Evolutionary conservation across 2,329 filamentous ascomycete species (phyloP).

Genomic region (Aureobasidium lini): DNA sequence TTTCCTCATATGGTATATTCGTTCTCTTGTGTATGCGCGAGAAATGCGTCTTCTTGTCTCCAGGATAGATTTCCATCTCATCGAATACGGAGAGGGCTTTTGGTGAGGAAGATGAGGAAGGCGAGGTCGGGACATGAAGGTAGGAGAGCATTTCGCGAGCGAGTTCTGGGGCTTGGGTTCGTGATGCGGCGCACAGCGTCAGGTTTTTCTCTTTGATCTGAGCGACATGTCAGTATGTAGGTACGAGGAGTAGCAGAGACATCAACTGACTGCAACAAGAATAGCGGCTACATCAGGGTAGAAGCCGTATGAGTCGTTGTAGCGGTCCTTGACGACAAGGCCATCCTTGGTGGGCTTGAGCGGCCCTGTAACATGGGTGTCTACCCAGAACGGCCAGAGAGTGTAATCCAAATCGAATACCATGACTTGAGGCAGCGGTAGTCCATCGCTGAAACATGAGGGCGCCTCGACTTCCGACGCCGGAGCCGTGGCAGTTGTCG

Average conservation of each 20-base stretch:
- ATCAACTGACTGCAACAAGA: slow-evolving; percentile 28
- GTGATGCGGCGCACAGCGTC: slow-evolving; percentile 65
- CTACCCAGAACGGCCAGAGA: slow-evolving; percentile 97
- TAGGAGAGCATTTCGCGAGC: slow-evolving; percentile 73
- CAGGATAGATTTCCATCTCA: slow-evolving; percentile 58
- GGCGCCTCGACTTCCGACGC: slow-evolving; percentile 35
- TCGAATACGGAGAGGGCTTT: slow-evolving; percentile 47
- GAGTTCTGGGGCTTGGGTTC: slow-evolving; percentile 71
- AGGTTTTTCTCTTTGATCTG: slow-evolving; percentile 47
- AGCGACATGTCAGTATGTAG: slow-evolving; percentile 31
- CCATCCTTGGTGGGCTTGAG: slow-evolving; percentile 46
- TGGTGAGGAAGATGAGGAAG: slow-evolving; percentile 23
- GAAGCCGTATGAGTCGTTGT: slow-evolving; percentile 40
- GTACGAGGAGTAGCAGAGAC: neutral
- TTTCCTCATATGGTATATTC: slow-evolving; percentile 67
- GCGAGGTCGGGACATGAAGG: slow-evolving; percentile 53
- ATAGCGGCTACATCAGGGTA: slow-evolving; percentile 39
- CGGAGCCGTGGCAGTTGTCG: slow-evolving; percentile 25
- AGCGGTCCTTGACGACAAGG: slow-evolving; percentile 44
- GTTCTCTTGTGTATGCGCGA: slow-evolving; percentile 63
- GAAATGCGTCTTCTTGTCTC: slow-evolving; percentile 81
- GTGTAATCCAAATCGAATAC: slow-evolving; percentile 98
- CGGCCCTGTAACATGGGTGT: slow-evolving; percentile 78
- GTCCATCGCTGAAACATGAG: slow-evolving; percentile 54
- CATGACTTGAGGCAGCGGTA: slow-evolving; percentile 72